Conservation (phyloP, 805 yeast species). For the Zygoascus bituminiphila region DNA sequence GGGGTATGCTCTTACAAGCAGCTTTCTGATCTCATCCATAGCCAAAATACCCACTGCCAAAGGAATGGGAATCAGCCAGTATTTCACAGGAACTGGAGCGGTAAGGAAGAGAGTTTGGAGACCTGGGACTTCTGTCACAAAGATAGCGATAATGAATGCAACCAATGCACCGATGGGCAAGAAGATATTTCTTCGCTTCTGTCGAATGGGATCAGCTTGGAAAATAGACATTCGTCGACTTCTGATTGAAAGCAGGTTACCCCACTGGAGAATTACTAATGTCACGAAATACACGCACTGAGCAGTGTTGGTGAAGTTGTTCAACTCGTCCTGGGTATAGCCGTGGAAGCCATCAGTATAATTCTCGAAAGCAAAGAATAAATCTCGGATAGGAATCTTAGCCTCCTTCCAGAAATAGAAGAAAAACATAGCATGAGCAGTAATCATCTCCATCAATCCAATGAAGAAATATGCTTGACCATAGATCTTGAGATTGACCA, state of each 20-base stretch:
- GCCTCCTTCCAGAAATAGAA: slow-evolving; percentile 29
- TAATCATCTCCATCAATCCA: slow-evolving; percentile 36
- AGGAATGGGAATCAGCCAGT: slow-evolving; percentile 39
- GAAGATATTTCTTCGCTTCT: slow-evolving; percentile 23
- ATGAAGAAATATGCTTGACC: slow-evolving; percentile 37
- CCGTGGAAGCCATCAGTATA: slow-evolving; percentile 28
- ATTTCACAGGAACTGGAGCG: slow-evolving; percentile 36
- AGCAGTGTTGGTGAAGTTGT: slow-evolving; percentile 26
- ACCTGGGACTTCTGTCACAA: slow-evolving; percentile 38
- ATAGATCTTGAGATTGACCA: slow-evolving; percentile 34
- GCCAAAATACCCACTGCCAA: slow-evolving; percentile 35
- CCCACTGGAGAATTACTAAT: slow-evolving; percentile 41
- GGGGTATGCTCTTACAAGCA: slow-evolving; percentile 32
- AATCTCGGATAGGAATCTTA: slow-evolving; percentile 31
- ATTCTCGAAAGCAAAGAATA: slow-evolving; percentile 26
- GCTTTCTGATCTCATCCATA: slow-evolving; percentile 39
- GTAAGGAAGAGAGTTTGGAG: slow-evolving; percentile 33
- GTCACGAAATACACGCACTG: slow-evolving; percentile 41
- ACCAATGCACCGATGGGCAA: slow-evolving; percentile 30
- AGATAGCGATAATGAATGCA: slow-evolving; percentile 33
- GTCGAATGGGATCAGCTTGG: slow-evolving; percentile 34
- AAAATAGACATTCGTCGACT: slow-evolving; percentile 36
- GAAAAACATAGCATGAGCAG: slow-evolving; percentile 36
- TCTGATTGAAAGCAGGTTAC: slow-evolving; percentile 38
- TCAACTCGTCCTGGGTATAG: slow-evolving; percentile 20